Conservation (phyloP, 2,329 filamentous ascomycete species). For the Emergomyces pasteurianus region DNA sequence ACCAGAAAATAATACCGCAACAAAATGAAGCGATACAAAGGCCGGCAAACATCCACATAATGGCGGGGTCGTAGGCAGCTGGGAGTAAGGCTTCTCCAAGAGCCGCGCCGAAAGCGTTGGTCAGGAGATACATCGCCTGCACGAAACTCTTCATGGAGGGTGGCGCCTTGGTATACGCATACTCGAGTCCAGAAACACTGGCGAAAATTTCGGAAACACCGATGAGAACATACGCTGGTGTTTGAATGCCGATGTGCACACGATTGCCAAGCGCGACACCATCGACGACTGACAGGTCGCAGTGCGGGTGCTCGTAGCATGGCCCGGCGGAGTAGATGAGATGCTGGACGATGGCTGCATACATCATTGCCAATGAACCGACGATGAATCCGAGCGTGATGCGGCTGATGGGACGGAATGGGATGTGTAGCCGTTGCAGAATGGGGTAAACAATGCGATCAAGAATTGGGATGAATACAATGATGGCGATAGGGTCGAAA, state of each 20-base stretch:
- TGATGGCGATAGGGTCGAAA: slow-evolving; percentile 61
- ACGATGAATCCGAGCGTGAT: slow-evolving; percentile 60
- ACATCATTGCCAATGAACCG: slow-evolving; percentile 50
- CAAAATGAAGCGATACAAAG: slow-evolving; percentile 40
- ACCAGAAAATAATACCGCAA: slow-evolving; percentile 43
- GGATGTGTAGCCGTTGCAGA: slow-evolving; percentile 49
- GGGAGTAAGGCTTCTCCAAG: slow-evolving; percentile 52
- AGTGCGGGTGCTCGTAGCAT: slow-evolving; percentile 36
- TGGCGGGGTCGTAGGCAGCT: slow-evolving; percentile 49
- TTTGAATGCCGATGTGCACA: slow-evolving; percentile 35
- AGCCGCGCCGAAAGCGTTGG: slow-evolving; percentile 46
- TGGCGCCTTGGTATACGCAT: slow-evolving; percentile 62
- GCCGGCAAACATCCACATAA: slow-evolving; percentile 55
- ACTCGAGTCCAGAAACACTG: slow-evolving; percentile 58
- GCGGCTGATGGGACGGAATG: slow-evolving; percentile 64
- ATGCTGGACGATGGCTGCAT: slow-evolving; percentile 46
- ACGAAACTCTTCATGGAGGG: slow-evolving; percentile 55
- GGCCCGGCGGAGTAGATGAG: slow-evolving; percentile 43
- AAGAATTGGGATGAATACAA: slow-evolving; percentile 62
- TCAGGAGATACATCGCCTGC: slow-evolving; percentile 45
- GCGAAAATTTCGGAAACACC: slow-evolving; percentile 46
- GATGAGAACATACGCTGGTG: slow-evolving; percentile 35
- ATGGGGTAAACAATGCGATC: slow-evolving; percentile 59
- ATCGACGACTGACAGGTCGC: slow-evolving; percentile 21
- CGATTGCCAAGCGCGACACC: slow-evolving; percentile 27